phyloP scores from a whole-genome alignment of 192 early-diverging fungal genomes.

The Linnemannia schmuckeri region DNA sequence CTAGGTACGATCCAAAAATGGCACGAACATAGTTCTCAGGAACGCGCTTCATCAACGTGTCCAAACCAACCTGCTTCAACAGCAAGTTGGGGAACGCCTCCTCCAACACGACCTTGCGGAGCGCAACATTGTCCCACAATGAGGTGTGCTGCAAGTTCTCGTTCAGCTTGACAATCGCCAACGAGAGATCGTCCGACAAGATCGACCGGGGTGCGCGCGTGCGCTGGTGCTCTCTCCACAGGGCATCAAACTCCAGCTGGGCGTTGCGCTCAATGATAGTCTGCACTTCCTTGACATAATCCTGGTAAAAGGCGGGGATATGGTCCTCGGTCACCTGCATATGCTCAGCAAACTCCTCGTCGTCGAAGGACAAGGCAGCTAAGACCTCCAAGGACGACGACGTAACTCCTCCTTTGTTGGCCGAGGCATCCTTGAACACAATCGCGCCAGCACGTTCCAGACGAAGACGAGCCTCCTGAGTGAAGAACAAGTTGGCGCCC shows the following conservation, averaged over 20 bases:
- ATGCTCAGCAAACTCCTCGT: constrained; percentile 88
- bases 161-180: constrained; percentile 93
- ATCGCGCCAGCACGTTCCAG: constrained; percentile 94
- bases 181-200: constrained; percentile 90
- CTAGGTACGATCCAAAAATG: constrained; percentile 97
- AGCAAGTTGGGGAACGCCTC: constrained; percentile 95
- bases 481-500: constrained; percentile 99
- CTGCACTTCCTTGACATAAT: constrained; percentile 95
- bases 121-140: constrained; percentile 91
- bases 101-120: constrained; percentile 85
- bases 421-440: constrained; percentile 98
- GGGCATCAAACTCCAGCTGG: constrained; percentile 92
- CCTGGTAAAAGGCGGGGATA: constrained; percentile 90
- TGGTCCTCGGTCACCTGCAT: constrained; percentile 89
- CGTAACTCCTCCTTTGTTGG: constrained; percentile 99
- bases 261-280: constrained; percentile 94
- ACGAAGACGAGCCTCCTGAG: constrained; percentile 96
- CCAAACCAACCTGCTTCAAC: constrained; percentile 88
- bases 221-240: constrained; percentile 91
- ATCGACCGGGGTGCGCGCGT: constrained; percentile 86
- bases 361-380: constrained; percentile 93
- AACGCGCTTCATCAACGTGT: constrained; percentile 87
- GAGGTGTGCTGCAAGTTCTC: constrained; percentile 91
- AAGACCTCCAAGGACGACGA: constrained; percentile 98
- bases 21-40: constrained; percentile 96